These are phyloP conservation scores for Backusella morwellensis DNA, from an alignment of 192 early-diverging fungal genomes.

Conservation along the genomic window DNA sequence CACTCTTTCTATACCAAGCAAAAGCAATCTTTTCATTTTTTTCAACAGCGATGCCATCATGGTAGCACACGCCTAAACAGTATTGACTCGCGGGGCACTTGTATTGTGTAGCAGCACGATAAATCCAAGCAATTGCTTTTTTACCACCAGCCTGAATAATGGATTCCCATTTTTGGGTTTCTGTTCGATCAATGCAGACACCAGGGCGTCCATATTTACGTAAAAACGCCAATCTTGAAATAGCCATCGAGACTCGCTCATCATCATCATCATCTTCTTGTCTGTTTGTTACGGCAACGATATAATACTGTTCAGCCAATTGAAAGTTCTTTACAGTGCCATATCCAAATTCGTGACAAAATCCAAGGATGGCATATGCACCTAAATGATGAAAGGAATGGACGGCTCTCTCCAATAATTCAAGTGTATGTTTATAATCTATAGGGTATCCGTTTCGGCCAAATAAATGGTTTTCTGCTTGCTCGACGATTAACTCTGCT, in stretches of 20 bases:
- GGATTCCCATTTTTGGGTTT: slow-evolving; percentile 75
- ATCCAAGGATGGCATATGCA: slow-evolving; percentile 66
- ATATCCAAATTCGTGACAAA: slow-evolving; percentile 82
- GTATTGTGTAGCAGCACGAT: slow-evolving; percentile 52
- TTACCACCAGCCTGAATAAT: slow-evolving; percentile 53
- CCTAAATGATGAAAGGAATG: slow-evolving; percentile 32
- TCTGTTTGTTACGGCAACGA: slow-evolving; percentile 57
- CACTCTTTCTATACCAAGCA: slow-evolving; percentile 64
- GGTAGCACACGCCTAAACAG: slow-evolving; percentile 71
- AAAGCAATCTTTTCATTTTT: slow-evolving; percentile 63
- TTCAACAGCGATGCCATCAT: slow-evolving; percentile 70
- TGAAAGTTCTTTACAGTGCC: slow-evolving; percentile 34
- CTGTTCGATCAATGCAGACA: slow-evolving; percentile 73
- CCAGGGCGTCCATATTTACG: slow-evolving; percentile 79
- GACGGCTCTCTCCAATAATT: slow-evolving; percentile 49
- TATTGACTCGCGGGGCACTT: slow-evolving; percentile 63
- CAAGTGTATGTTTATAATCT: slow-evolving; percentile 51
- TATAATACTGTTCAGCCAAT: slow-evolving; percentile 1
- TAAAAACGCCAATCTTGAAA: slow-evolving; percentile 68
- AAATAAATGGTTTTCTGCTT: slow-evolving; percentile 46
- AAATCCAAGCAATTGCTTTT: slow-evolving; percentile 60
- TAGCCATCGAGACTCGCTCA: slow-evolving; percentile 63
- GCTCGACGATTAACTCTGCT: not conserved
- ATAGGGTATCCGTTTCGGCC: slow-evolving; percentile 41
- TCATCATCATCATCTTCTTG: slow-evolving; percentile 49